Percentiles rank a stretch among this genome's conserved stretches.
phyloP scores from a whole-genome alignment of 2,329 filamentous ascomycete genomes.

The Aspergillus piperis region DNA sequence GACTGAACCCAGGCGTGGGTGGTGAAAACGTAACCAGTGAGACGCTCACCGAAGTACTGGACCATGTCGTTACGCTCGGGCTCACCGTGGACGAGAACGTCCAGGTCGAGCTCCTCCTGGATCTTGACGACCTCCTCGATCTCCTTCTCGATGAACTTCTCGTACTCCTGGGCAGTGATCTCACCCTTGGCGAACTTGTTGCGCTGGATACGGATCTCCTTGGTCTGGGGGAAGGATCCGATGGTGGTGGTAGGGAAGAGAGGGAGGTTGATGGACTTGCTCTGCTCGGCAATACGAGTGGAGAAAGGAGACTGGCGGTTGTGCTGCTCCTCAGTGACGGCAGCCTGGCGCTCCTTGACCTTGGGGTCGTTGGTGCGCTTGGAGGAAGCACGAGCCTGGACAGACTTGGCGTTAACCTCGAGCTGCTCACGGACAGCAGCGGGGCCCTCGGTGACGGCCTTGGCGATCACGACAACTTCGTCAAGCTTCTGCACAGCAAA shows the following conservation, averaged over 20 bases:
- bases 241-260: constrained; percentile 99
- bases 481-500: constrained; percentile 93
- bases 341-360: constrained; percentile 94
- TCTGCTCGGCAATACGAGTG: constrained; percentile 80
- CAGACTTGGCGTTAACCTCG: constrained; percentile 94
- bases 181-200: constrained; percentile 99
- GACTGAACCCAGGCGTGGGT: constrained; percentile 98
- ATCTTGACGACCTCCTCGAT: constrained; percentile 93
- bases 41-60: constrained; percentile 98
- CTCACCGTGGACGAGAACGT: constrained; percentile 98
- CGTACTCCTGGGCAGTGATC: constrained; percentile 88
- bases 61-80: constrained; percentile 99
- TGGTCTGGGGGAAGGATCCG: constrained; percentile 98
- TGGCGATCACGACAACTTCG: constrained; percentile 90
- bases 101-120: constrained; percentile 95
- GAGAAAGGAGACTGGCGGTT: constrained; percentile 91
- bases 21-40: constrained; percentile 97
- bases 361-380: constrained; percentile 94
- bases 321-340: constrained; percentile 82
- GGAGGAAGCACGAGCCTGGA: constrained; percentile 86
- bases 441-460: constrained; percentile 92
- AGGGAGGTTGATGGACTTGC: constrained; percentile 88
- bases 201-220: constrained; percentile 93
- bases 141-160: constrained; percentile 99
- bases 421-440: constrained; percentile 83